A percentile compares a stretch with the other conserved stretches of the same genome.
These are phyloP conservation scores for Coniochaeta sp. DNA, from an alignment of 2,329 filamentous ascomycete species.

Conservation along the genomic window DNA sequence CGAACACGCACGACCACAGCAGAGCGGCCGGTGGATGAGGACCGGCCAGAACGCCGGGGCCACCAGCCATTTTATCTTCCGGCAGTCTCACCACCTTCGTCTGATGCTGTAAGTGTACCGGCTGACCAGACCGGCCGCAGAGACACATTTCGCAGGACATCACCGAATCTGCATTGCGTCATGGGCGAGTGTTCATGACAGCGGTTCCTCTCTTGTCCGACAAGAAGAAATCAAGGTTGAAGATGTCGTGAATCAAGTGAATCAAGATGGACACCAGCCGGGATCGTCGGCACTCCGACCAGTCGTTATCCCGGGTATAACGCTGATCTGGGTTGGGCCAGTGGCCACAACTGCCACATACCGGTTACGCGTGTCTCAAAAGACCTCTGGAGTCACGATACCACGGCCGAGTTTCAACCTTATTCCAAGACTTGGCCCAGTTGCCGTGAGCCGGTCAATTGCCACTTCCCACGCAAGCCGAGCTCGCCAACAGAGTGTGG, in stretches of 20 bases:
- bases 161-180: neutral
- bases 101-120: neutral
- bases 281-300: neutral
- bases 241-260: neutral
- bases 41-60: neutral
- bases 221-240: neutral
- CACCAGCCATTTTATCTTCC: neutral
- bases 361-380: neutral
- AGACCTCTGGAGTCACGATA: neutral
- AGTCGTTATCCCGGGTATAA: neutral
- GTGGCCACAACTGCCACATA: neutral
- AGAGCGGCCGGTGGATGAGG: neutral
- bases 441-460: neutral
- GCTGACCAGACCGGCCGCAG: neutral
- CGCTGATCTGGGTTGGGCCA: neutral
- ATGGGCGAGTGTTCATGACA: too few species aligned
- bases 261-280: neutral
- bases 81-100: neutral
- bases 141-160: neutral
- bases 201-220: too few species aligned
- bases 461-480: too few species aligned
- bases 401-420: neutral
- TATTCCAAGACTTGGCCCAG: neutral
- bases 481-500: neutral
- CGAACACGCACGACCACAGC: neutral